Evolutionary conservation across 495 filamentous ascomycete genomes (phyloP), one percentile per base, ranked within the genome.

Genomic region (Neurospora tetrasperma): DNA sequence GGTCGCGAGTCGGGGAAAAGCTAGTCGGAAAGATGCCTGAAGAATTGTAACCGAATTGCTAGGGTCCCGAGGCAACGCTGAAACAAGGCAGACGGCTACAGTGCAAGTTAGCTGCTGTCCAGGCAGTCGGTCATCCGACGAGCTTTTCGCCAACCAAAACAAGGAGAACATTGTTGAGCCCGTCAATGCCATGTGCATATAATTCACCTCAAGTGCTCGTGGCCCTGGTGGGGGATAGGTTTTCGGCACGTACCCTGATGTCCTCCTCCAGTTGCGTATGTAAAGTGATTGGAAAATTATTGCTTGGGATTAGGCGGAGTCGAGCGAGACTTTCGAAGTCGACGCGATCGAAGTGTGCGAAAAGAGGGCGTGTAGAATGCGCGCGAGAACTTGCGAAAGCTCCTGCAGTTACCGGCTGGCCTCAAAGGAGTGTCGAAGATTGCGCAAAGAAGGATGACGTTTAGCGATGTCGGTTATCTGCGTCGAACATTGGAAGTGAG

Each of bases 391-490:
- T 81, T 80, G 84, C 81, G 80, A 86, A 81, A 81, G 79, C 91
- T 94, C 90, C 92, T 93, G 93, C 92, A 94, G 93, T 88, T 87
- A 82, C 92, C 91, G 88, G 92, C 93, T 94, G 92, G 91, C 92
- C 93, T 95, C 90, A 91, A 91, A 91, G 90, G 89, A 92, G 88
- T 81, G 76, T 75, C 83, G 81, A 82, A 84, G 83, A 83, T 78
- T 79, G 77, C 80, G 77, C 72, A 75, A 73, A 77, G 73, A 77
- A 77, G 76, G 75, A 76, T 76, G 46, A 72, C 73, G 31, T 75
- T 77, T 73, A 75, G 54, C 70, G 73, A 73, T 72, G 59, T 72
- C 72, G 77, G 75, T 71, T 72, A 74, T 79, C 80, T 81, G 73
- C 71, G 54, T 66, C 54, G 27, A 66, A 66, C 54, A 66, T 66